Base-by-base conservation (phyloP, 805 yeast species). In the Soucietia sequanensis region DNA sequence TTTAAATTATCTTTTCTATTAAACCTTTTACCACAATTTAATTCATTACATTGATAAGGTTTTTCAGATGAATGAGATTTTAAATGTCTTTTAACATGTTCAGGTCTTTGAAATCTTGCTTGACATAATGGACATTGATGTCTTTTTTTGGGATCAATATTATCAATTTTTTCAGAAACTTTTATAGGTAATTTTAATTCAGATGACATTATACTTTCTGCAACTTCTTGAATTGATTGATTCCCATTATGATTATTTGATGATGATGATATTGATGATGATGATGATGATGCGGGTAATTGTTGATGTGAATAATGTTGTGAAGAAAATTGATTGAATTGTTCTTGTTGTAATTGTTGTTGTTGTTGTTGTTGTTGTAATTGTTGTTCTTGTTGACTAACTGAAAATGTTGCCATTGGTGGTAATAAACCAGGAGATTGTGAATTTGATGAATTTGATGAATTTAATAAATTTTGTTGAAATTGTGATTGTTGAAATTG, bases 91-190 rank as follows among this genome's bases (percentile, higher is more conserved):
- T 77, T 81, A 19, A 81, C 88, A 54, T 81, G 88, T 48, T 81
- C 88, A 2, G 88, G 84, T 43, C 84, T 58, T 52, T 80, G 86
- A 64, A 80, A 80, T 33, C 73, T 58, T 25, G 78, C 69, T 31
- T 73, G 76, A 51, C 87, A 80, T 27, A 79, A 53, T 2, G 84
- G 84, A 58, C 88, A 81, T 43, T 68, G 69, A 54, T 81, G 85
- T 33, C 68, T 66, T 54, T 80, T 81, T 48, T 76, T 78, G 6
- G 71, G 69, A 42, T 67, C 72, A 27, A 43, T 34, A 20, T 39
- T 39, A 32, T 73, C 69, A 34, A 65, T 62, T 46, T 63, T 48
- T 32, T 54, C 59, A 10, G 46, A 46, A 33, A 47, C 37, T 30
- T 48, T 39, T 16, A 47, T 46, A 33, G 52, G 60, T 25, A 39